A percentile compares a stretch with the other conserved stretches of the same genome.
These are phyloP conservation scores for Rutstroemia sydowiana DNA, from an alignment of 2,329 filamentous ascomycete species.

Conservation along the genomic window DNA sequence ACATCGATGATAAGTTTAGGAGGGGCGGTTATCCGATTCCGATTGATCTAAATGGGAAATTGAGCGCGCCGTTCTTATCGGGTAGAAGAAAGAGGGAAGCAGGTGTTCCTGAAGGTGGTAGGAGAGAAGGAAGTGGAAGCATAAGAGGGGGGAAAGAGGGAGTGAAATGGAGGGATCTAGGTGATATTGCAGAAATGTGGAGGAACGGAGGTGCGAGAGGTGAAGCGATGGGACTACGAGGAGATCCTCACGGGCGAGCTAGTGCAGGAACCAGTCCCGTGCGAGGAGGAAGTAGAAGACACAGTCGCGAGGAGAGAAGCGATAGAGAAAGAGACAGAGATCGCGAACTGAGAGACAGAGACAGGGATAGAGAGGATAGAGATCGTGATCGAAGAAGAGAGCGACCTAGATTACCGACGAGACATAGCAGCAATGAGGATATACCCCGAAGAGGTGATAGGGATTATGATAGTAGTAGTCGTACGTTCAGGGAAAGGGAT, in stretches of 20 bases:
- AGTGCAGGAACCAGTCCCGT: slow-evolving; percentile 10
- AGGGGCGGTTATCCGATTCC: slow-evolving; percentile 21
- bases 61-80: slow-evolving; percentile 25
- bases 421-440: slow-evolving; percentile 8
- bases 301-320: slow-evolving; percentile 13
- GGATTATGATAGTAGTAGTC: slow-evolving; percentile 8
- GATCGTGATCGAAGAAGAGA: slow-evolving; percentile 12
- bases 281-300: slow-evolving; percentile 12
- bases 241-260: slow-evolving; percentile 1
- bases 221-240: slow-evolving; percentile 9
- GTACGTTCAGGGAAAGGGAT: slow-evolving; percentile 14
- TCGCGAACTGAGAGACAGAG: slow-evolving; percentile 1
- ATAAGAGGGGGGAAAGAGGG: slow-evolving; percentile 9
- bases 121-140: slow-evolving; percentile 19
- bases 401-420: neutral
- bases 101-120: slow-evolving; percentile 31
- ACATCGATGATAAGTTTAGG: slow-evolving; percentile 19
- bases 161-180: slow-evolving; percentile 5
- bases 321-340: slow-evolving; percentile 10
- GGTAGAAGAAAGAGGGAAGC: slow-evolving; percentile 28
- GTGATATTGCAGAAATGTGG: slow-evolving; percentile 8
- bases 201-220: slow-evolving; percentile 15
- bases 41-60: slow-evolving; percentile 25
- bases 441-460: slow-evolving; percentile 11
- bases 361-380: slow-evolving; percentile 5